These are phyloP conservation scores for Rosa hybrid DNA, from an alignment of 331 rosid genomes.

Conservation along the genomic window DNA sequence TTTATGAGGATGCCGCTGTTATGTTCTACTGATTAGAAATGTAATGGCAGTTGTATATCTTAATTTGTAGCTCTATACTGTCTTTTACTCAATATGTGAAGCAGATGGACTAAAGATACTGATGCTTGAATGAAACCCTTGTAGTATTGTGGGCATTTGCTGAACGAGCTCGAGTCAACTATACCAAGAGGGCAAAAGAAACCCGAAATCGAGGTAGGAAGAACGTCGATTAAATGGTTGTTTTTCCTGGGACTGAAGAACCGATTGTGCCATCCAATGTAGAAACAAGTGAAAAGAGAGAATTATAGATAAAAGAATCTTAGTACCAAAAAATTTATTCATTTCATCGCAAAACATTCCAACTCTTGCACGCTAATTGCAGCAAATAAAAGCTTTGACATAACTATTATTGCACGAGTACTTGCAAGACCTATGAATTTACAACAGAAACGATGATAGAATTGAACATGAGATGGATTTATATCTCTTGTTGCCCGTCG, in stretches of 20 bases:
- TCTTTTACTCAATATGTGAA: background rate
- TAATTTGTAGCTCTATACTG: no score
- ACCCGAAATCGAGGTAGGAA: background rate
- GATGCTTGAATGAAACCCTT: background rate
- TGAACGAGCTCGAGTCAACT: background rate
- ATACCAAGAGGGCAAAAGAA: background rate
- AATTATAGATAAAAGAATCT: background rate
- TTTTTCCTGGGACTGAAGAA: background rate
- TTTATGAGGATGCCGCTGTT: background rate
- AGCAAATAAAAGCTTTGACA: background rate
- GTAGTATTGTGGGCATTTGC: background rate
- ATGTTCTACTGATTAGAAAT: background rate
- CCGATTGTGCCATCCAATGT: background rate
- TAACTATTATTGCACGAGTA: slow-evolving; percentile 33
- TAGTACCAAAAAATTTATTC: background rate
- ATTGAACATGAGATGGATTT: background rate
- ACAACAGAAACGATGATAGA: slow-evolving; percentile 26
- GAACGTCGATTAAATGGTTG: background rate
- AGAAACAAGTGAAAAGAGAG: background rate
- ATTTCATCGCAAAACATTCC: background rate
- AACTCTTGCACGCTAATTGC: background rate
- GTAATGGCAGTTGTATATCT: background rate
- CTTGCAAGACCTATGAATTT: slow-evolving; percentile 30
- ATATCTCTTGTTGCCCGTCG: background rate
- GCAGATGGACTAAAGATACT: background rate